These are phyloP conservation scores for Cutaneotrichosporon cavernicola DNA, from an alignment of 1,284 basidiomycete genomes.

Conservation along the genomic window DNA sequence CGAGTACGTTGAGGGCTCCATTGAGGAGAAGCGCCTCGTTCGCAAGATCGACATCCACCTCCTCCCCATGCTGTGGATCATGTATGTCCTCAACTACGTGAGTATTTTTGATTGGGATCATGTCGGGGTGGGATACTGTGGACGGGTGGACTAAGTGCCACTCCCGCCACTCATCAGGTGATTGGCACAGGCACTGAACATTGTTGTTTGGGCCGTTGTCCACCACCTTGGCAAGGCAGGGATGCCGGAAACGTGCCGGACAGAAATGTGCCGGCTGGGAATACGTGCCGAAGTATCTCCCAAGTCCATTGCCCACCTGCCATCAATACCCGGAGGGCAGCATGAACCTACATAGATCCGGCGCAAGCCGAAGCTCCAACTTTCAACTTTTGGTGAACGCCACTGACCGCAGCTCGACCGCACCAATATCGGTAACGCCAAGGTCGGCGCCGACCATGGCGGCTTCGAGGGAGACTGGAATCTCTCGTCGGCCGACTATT, in stretches of 20 bases:
- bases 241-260: too few species aligned
- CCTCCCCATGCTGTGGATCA: conserved; percentile 47
- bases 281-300: too few species aligned
- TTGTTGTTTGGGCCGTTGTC: too few species aligned
- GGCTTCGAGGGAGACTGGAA: conserved; percentile 51
- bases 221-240: too few species aligned
- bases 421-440: conserved; percentile 29
- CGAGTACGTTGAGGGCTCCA: conserved; percentile 39
- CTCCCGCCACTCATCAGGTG: too few species aligned
- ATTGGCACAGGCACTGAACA: too few species aligned
- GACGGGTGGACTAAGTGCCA: too few species aligned
- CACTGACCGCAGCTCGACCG: conserved; percentile 7
- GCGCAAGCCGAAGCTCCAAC: not conserved
- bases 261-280: too few species aligned
- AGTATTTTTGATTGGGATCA: not conserved
- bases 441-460: conserved; percentile 33
- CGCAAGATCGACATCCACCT: conserved; percentile 51
- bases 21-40: conserved; percentile 48
- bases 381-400: not conserved
- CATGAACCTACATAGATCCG: too few species aligned
- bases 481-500: conserved; percentile 26
- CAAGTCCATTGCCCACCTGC: not conserved
- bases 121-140: not conserved
- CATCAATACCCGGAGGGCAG: not conserved
- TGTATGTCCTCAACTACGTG: conserved; percentile 25